A percentile compares a stretch with the other conserved stretches of the same genome.
Evolutionary conservation across 441 rosid genomes (phyloP).

Genomic region (Viola pubescens): DNA sequence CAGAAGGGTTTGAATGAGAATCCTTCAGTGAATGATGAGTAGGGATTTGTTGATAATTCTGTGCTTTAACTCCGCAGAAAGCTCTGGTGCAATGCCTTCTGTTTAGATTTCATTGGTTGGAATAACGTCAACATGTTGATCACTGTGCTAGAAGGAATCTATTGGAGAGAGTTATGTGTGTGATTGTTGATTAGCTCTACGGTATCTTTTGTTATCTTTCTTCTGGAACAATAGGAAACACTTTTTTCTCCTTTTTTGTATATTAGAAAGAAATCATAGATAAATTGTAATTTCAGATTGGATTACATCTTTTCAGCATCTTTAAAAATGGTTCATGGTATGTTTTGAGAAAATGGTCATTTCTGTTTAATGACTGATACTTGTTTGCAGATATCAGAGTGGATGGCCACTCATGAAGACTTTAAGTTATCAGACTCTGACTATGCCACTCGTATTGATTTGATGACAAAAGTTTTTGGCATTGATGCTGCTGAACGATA

Average conservation of each 20-base stretch:
- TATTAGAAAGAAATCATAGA: too few relatives aligned
- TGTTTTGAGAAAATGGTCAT: neutral
- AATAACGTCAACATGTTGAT: neutral
- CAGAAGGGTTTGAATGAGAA: too few relatives aligned
- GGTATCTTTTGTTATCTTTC: neutral
- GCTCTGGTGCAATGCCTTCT: neutral
- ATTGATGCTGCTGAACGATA: slow-evolving; percentile 81
- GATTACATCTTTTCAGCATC: too few relatives aligned
- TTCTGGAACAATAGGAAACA: too few relatives aligned
- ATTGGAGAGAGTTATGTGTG: neutral
- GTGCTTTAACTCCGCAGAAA: neutral
- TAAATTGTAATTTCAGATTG: too few relatives aligned
- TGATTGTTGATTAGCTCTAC: neutral
- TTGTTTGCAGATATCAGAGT: slow-evolving; percentile 58
- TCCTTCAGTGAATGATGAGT: too few relatives aligned
- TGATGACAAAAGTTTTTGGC: slow-evolving; percentile 86
- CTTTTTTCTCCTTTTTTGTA: neutral
- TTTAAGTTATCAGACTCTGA: slow-evolving; percentile 55
- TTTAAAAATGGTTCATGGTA: neutral
- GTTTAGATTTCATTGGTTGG: neutral
- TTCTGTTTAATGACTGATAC: slow-evolving; percentile 10
- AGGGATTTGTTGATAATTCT: neutral
- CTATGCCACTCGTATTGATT: slow-evolving; percentile 59
- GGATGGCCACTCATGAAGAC: slow-evolving; percentile 52
- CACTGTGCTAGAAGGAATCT: neutral